Evolutionary conservation across 2,329 filamentous ascomycete genomes (phyloP).

Genomic region (Fusarium sulawesiense): DNA sequence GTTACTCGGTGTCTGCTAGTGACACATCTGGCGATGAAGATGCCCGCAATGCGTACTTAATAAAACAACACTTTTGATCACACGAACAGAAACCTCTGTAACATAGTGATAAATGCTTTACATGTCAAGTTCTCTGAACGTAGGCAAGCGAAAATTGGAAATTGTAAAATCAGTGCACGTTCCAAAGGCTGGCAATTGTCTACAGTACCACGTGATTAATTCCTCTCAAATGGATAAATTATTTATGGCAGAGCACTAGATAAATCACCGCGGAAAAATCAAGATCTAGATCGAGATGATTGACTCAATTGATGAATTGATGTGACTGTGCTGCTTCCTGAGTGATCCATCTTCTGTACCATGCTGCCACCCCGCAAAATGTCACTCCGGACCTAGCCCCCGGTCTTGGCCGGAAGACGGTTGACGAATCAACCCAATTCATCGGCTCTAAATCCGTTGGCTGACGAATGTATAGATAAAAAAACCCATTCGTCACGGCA

Average conservation of each 20-base stretch:
- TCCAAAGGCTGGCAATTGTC: neutral
- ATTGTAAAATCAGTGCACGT: neutral
- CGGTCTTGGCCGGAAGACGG: neutral
- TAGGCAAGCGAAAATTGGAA: neutral
- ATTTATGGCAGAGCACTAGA: neutral
- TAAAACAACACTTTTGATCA: no score
- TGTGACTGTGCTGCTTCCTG: neutral
- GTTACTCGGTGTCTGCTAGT: no score
- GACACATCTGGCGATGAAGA: no score
- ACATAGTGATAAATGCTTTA: neutral
- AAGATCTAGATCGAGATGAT: neutral
- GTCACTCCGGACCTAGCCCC: neutral
- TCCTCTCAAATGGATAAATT: neutral
- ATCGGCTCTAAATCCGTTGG: neutral
- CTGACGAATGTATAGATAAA: neutral
- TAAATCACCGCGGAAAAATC: accelerated
- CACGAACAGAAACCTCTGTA: no score
- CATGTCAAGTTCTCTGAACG: neutral
- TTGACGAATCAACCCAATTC: neutral
- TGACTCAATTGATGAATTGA: neutral
- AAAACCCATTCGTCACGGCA: neutral
- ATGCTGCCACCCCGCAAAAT: neutral
- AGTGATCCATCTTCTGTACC: neutral
- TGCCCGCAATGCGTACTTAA: no score
- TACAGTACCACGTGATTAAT: neutral